These are phyloP conservation scores for Plasmodium sp. DNA, from an alignment of 169 alveolate genomes.

Conservation along the genomic window DNA sequence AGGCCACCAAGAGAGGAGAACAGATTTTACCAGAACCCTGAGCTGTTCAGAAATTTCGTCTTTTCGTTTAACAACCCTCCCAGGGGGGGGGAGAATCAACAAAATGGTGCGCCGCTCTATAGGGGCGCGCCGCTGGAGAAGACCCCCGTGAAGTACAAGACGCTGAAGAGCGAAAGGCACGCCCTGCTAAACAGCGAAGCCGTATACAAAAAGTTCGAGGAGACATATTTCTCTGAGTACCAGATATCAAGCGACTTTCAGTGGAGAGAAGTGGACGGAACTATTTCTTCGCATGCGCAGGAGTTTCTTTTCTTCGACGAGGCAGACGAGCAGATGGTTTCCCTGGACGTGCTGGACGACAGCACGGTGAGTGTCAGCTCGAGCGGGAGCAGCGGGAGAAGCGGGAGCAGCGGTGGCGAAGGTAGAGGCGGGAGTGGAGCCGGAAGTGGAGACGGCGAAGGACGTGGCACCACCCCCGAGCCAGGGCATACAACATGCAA, in stretches of 20 bases:
- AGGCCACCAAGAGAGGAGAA: neutral
- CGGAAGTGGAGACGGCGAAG: neutral
- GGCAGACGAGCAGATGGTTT: neutral
- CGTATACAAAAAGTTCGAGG: conserved; percentile 14
- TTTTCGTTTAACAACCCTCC: conserved; percentile 19
- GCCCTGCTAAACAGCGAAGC: neutral
- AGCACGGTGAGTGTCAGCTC: neutral
- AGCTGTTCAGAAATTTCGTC: conserved; percentile 10
- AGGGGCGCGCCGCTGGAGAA: neutral
- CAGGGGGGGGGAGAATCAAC: neutral
- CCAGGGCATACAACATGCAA: neutral
- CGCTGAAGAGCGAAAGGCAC: conserved; percentile 6
- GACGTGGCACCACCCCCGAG: neutral
- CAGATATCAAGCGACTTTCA: conserved; percentile 23
- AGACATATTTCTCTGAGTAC: conserved; percentile 11
- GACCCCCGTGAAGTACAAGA: conserved; percentile 4
- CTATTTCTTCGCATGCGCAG: conserved; percentile 21
- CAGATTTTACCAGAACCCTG: neutral
- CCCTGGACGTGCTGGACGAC: conserved; percentile 2
- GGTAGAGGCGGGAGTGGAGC: neutral
- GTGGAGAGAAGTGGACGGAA: conserved; percentile 32
- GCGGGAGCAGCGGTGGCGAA: neutral
- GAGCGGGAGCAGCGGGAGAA: neutral
- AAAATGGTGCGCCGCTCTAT: neutral
- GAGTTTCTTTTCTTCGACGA: conserved; percentile 11